Evolutionary conservation across 352 stramenopile species (phyloP).

Genomic region (Phytophthora agathidicida): DNA sequence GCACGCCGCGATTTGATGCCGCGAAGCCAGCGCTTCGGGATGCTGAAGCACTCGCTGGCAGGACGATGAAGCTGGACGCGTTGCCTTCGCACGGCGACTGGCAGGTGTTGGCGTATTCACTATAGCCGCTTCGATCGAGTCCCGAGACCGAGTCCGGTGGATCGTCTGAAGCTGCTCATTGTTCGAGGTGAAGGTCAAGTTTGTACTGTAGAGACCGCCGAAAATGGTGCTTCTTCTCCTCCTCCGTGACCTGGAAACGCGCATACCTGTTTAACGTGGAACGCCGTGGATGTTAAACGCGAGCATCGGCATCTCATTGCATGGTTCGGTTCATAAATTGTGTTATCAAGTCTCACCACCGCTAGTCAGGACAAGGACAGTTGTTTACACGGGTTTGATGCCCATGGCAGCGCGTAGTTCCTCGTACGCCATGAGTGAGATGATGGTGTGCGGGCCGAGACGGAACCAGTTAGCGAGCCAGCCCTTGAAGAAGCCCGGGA

Average conservation of each 20-base stretch:
- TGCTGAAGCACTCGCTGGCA: background rate
- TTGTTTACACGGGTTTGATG: conserved; percentile 58
- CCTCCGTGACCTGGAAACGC: background rate
- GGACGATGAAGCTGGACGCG: background rate
- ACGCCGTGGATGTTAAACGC: no score
- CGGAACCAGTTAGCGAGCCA: conserved; percentile 81
- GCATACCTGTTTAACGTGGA: background rate
- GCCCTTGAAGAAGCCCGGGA: conserved; percentile 81
- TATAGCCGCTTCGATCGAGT: no score
- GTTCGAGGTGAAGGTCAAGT: no score
- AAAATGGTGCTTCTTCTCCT: background rate
- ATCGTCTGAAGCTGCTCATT: no score
- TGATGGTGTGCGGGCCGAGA: conserved; percentile 75
- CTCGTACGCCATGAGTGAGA: conserved; percentile 80
- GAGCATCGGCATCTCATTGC: no score
- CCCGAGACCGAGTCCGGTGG: no score
- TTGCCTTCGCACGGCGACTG: no score
- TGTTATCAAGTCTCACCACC: no score
- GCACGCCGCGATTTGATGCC: conserved; percentile 3
- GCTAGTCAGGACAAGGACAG: no score
- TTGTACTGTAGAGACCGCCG: no score
- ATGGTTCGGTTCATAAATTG: no score
- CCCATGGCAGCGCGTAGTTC: conserved; percentile 59
- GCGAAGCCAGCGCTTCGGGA: background rate
- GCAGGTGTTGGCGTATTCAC: no score